Conservation (phyloP, 2,329 filamentous ascomycete genomes). For the Fusarium sp. region DNA sequence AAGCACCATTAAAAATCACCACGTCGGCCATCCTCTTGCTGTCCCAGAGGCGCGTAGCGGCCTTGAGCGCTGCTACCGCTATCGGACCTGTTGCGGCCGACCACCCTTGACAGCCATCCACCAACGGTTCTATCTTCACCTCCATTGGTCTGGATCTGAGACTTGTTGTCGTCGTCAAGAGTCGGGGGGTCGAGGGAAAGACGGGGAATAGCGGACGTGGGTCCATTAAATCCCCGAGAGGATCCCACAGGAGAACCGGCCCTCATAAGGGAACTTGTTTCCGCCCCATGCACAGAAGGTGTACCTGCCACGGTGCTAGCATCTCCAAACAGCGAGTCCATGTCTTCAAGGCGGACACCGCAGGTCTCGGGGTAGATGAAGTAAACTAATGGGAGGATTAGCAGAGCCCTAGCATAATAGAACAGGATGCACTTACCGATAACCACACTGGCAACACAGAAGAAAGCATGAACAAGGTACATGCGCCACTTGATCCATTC, state of each 20-base stretch:
- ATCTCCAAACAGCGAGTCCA: conserved; percentile 95
- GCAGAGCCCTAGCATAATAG: conserved; percentile 26
- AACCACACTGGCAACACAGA: conserved; percentile 94
- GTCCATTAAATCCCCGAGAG: conserved; percentile 70
- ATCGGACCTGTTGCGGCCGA: conserved; percentile 53
- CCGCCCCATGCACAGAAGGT: conserved; percentile 78
- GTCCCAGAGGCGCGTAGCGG: conserved; percentile 56
- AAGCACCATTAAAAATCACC: conserved; percentile 39
- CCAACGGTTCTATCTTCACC: conserved; percentile 58
- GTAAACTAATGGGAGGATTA: conserved; percentile 75
- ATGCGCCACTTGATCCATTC: conserved; percentile 93
- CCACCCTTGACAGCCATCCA: conserved; percentile 61
- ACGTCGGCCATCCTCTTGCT: conserved; percentile 52
- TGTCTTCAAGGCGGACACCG: conserved; percentile 94
- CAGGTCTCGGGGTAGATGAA: conserved; percentile 98
- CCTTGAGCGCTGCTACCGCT: conserved; percentile 54
- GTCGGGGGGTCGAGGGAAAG: conserved; percentile 85
- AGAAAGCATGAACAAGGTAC: conserved; percentile 96
- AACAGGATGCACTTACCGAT: conserved; percentile 78
- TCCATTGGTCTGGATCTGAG: conserved; percentile 48
- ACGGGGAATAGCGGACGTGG: conserved; percentile 79
- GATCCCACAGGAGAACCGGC: conserved; percentile 80
- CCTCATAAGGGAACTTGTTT: conserved; percentile 85
- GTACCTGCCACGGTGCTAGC: conserved; percentile 85
- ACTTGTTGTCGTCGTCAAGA: conserved; percentile 63